These are phyloP conservation scores for Cetradonia linearis DNA, from an alignment of 495 filamentous ascomycete species.

Conservation along the genomic window DNA sequence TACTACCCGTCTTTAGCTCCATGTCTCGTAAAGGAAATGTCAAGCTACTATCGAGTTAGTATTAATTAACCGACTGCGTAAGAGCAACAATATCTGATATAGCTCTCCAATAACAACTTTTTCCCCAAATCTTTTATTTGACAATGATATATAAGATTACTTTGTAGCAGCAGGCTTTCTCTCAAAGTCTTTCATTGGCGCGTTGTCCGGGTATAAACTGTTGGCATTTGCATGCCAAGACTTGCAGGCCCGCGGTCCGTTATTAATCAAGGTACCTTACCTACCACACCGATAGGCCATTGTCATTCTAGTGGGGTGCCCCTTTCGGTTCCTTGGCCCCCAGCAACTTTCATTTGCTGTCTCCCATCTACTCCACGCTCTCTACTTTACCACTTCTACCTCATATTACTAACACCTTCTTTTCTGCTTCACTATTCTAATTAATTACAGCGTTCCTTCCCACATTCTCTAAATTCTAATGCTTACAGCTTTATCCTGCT, in stretches of 20 bases:
- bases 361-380: not conserved
- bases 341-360: constrained; percentile 7
- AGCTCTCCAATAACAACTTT: too few species aligned
- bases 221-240: too few species aligned
- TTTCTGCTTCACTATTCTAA: constrained; percentile 5
- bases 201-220: too few species aligned
- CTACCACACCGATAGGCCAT: not conserved
- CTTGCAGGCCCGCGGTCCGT: too few species aligned
- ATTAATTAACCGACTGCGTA: too few species aligned
- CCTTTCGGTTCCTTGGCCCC: constrained; percentile 2
- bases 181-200: too few species aligned
- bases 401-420: constrained; percentile 7
- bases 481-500: constrained; percentile 8
- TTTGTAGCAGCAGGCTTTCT: too few species aligned
- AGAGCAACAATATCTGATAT: too few species aligned
- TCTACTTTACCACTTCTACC: not conserved
- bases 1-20: not conserved
- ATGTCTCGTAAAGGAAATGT: too few species aligned
- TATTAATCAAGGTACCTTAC: not conserved
- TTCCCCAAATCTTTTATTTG: too few species aligned
- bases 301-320: not conserved
- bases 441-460: constrained; percentile 3
- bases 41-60: too few species aligned
- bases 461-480: constrained; percentile 14
- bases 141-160: too few species aligned